A percentile compares a stretch with the other conserved stretches of the same genome.
Conservation (phyloP, 2,329 filamentous ascomycete species). For the Colletotrichum paranaense region DNA sequence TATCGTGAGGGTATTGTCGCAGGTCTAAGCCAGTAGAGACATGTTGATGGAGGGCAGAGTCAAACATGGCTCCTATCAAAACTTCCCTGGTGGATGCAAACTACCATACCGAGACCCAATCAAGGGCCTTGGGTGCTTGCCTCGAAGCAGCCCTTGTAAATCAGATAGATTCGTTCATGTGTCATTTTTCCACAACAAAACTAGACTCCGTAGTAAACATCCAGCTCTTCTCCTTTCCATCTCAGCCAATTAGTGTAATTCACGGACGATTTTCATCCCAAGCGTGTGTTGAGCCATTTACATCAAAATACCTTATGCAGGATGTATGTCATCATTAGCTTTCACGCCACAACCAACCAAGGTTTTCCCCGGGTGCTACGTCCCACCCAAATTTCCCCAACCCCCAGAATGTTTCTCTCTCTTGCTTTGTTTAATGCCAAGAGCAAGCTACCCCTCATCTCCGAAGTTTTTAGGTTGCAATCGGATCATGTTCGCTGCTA, state of each 20-base stretch:
- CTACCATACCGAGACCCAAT: too few relatives aligned
- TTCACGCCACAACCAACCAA: background rate
- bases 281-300: background rate
- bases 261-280: background rate
- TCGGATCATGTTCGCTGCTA: conserved; percentile 1
- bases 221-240: too few relatives aligned
- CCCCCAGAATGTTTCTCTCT: background rate
- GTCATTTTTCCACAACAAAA: too few relatives aligned
- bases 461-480: background rate
- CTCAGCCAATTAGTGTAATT: background rate
- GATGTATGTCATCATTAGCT: background rate
- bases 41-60: background rate
- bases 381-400: background rate
- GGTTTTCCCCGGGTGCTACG: background rate
- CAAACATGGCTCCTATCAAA: background rate
- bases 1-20: background rate
- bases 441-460: background rate
- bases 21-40: background rate
- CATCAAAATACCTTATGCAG: background rate
- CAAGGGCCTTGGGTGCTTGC: too few relatives aligned
- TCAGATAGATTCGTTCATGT: too few relatives aligned
- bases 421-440: background rate
- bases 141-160: too few relatives aligned
- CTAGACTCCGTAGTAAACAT: too few relatives aligned
- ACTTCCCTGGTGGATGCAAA: too few relatives aligned